Evolutionary conservation across 257 asterid species (phyloP).

Genomic region (Echites panduratus): DNA sequence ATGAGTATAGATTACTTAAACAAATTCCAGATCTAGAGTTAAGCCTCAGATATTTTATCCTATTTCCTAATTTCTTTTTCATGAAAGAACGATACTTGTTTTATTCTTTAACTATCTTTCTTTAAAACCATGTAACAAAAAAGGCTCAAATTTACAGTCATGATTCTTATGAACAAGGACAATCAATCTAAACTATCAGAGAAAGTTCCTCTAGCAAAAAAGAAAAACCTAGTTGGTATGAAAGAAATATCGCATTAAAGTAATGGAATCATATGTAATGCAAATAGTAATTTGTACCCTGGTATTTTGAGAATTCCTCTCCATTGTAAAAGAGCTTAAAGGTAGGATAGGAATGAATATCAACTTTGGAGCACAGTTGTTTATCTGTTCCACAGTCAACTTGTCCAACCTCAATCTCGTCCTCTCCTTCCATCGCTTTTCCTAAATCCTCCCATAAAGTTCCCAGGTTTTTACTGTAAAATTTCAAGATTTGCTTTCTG

Average conservation of each 20-base stretch:
- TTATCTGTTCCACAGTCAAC: constrained; percentile 78
- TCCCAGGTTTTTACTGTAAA: constrained; percentile 78
- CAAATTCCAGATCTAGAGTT: no score
- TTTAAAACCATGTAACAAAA: not conserved
- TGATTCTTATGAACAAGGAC: not conserved
- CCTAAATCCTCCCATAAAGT: constrained; percentile 97
- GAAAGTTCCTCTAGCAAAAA: not conserved
- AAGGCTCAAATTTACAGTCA: not conserved
- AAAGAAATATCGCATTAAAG: not conserved
- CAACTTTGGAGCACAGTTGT: constrained; percentile 76
- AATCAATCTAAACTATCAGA: not conserved
- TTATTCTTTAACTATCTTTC: not conserved
- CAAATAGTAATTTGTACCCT: constrained; percentile 43
- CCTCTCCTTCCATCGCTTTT: constrained; percentile 90
- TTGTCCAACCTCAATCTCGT: constrained; percentile 93
- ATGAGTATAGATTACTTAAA: not conserved
- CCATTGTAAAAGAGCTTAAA: constrained; percentile 94
- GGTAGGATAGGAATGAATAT: constrained; percentile 95
- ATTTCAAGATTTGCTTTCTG: constrained; percentile 15
- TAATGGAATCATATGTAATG: not conserved
- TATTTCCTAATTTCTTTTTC: not conserved
- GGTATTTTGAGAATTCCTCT: constrained; percentile 76
- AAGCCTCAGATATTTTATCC: not conserved
- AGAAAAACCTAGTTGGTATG: not conserved
- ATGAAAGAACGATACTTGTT: not conserved